phyloP scores from a whole-genome alignment of 2,329 filamentous ascomycete genomes.

The Pseudocercospora crystallina region DNA sequence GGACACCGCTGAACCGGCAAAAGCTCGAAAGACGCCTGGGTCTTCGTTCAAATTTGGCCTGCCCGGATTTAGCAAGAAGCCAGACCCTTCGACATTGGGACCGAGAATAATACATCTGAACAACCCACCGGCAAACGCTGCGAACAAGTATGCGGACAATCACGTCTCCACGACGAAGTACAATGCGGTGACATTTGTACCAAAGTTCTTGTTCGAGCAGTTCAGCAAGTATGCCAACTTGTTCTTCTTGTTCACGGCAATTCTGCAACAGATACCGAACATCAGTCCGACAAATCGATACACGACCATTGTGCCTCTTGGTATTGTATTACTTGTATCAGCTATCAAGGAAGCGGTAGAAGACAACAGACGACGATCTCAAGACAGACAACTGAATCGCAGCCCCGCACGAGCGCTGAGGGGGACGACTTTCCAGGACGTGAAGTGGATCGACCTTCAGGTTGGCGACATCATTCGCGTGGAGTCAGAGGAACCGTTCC shows the following conservation, averaged over 20 bases:
- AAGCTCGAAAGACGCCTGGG: conserved; percentile 60
- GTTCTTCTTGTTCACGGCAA: conserved; percentile 98
- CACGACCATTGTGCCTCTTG: conserved; percentile 92
- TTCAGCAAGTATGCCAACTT: conserved; percentile 99
- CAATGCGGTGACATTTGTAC: conserved; percentile 87
- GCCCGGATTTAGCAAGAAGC: conserved; percentile 65
- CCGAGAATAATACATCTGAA: conserved; percentile 93
- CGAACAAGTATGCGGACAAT: conserved; percentile 91
- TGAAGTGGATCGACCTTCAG: conserved; percentile 89
- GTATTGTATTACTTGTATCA: conserved; percentile 88
- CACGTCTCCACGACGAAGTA: conserved; percentile 98
- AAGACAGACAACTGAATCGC: conserved; percentile 83
- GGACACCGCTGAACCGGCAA: conserved; percentile 18
- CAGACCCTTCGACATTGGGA: conserved; percentile 85
- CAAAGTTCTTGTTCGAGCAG: conserved; percentile 96
- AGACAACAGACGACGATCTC: conserved; percentile 84
- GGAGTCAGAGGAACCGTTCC: conserved; percentile 92
- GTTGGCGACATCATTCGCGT: conserved; percentile 93
- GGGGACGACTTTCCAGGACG: conserved; percentile 79
- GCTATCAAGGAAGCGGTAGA: conserved; percentile 93
- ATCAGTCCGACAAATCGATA: conserved; percentile 94
- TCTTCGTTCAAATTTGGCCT: conserved; percentile 91
- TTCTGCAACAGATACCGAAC: conserved; percentile 89
- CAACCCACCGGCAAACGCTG: conserved; percentile 87
- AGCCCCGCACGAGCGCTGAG: conserved; percentile 80